These are phyloP conservation scores for Tremella yokohamensis DNA, from an alignment of 768 basidiomycete species.

Conservation along the genomic window DNA sequence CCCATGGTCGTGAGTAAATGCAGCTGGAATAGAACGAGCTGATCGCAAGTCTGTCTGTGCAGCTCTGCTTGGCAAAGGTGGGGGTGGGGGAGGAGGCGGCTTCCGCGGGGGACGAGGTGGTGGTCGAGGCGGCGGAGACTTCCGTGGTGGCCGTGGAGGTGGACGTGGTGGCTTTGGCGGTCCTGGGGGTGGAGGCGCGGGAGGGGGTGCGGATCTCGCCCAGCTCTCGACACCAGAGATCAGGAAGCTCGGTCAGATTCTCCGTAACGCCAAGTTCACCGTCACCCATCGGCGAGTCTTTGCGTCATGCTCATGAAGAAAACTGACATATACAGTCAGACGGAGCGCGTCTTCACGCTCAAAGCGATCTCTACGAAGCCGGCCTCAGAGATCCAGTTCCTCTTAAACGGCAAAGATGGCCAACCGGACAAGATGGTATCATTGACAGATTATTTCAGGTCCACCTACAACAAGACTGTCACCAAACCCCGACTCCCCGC, in stretches of 20 bases:
- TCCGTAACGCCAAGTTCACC: slow-evolving; percentile 45
- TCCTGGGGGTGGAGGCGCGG: slow-evolving; percentile 31
- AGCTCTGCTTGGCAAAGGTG: slow-evolving; percentile 36
- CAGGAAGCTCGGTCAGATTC: slow-evolving; percentile 39
- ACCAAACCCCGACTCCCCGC: slow-evolving; percentile 44
- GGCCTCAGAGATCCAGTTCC: slow-evolving; percentile 41
- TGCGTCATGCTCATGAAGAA: not conserved
- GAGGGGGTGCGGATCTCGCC: slow-evolving; percentile 26
- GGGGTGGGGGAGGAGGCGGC: slow-evolving; percentile 31
- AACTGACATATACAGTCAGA: slow-evolving; percentile 13
- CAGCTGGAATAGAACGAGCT: not conserved
- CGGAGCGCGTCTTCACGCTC: slow-evolving; percentile 27
- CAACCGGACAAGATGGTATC: slow-evolving; percentile 30
- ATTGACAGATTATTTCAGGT: slow-evolving; percentile 42
- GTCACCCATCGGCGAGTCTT: slow-evolving; percentile 41
- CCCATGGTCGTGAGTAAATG: slow-evolving; percentile 30
- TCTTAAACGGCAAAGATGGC: slow-evolving; percentile 39
- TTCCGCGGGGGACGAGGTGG: slow-evolving; percentile 32
- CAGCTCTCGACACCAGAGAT: slow-evolving; percentile 25
- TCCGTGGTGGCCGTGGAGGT: slow-evolving; percentile 34
- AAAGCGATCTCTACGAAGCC: slow-evolving; percentile 34
- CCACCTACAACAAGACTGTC: slow-evolving; percentile 40
- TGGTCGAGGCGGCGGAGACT: slow-evolving; percentile 24
- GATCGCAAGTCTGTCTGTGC: not conserved
- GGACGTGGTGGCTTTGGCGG: slow-evolving; percentile 33